These are phyloP conservation scores for Vitis rupestris DNA, from an alignment of 164 flowering plant genomes.

Conservation along the genomic window DNA sequence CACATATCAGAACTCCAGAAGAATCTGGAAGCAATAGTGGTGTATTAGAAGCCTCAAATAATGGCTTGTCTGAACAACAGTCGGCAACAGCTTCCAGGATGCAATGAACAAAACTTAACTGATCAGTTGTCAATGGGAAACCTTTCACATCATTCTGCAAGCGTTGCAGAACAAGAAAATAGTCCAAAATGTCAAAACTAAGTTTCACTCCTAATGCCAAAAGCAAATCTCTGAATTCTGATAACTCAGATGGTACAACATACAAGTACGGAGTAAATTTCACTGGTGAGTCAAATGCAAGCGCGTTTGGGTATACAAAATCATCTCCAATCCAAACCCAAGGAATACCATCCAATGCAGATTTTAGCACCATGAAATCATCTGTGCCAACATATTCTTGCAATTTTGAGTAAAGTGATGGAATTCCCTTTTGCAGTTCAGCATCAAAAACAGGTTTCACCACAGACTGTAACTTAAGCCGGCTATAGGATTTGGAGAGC, in stretches of 20 bases:
- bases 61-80: conserved; percentile 45
- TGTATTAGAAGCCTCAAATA: conserved; percentile 34
- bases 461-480: conserved; percentile 38
- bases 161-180: conserved; percentile 54
- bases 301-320: conserved; percentile 69
- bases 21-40: conserved; percentile 73
- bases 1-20: conserved; percentile 55
- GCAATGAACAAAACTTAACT: conserved; percentile 71
- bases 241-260: conserved; percentile 92
- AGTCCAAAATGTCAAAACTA: conserved; percentile 74
- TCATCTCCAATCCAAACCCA: conserved; percentile 98
- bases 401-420: conserved; percentile 60
- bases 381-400: conserved; percentile 59
- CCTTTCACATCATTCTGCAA: conserved; percentile 66
- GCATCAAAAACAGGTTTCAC: conserved; percentile 39
- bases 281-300: conserved; percentile 97
- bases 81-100: conserved; percentile 91
- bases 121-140: conserved; percentile 59
- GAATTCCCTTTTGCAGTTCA: conserved; percentile 56
- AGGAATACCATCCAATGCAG: conserved; percentile 61
- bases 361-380: conserved; percentile 45
- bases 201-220: conserved; percentile 68
- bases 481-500: conserved; percentile 53
- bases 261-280: conserved; percentile 86
- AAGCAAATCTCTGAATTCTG: conserved; percentile 72